Base-by-base conservation (phyloP, 768 basidiomycete species). In the Calocybe indica region DNA sequence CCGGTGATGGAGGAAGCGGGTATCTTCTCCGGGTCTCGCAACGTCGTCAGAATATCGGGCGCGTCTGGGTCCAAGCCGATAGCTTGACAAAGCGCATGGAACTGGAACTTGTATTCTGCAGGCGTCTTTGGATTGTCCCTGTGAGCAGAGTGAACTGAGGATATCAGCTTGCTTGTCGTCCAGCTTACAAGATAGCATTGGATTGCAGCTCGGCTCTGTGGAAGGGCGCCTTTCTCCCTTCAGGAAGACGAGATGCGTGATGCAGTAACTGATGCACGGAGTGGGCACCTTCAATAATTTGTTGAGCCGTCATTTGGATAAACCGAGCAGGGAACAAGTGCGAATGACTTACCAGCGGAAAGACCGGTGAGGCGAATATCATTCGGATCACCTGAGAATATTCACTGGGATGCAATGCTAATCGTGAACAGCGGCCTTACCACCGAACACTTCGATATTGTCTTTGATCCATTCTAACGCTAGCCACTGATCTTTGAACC, bases 401-500 rank as follows among this genome's bases (percentile, higher is more conserved):
- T 33, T 34, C 14, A 11, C 48, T 37, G 45, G 37, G 8, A 45
- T 9, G 7, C n/a, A 10, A 33, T 36, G 30, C 31, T 13, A 12
- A 5, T 10, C 3, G 46, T n/a, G 15, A 22, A 37, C n/a, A 0
- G 15, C 1, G 5, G 12, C 30, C 66, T 45, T 57, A 79, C 86
- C 88, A 62, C 87, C 88, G 52, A 89, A 90, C 0, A 67, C 65
- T 35, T 61, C 61, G 14, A 90, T 86, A 54, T 89, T 85, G 12
- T 75, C 75, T 40, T 69, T 76, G 22, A 89, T 67, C 86, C 87
- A 89, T 54, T 76, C 67, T n/a, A 89, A 57, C 1, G 81, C 87
- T 13, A 85, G 57, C 87, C 87, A 89, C 55, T 86, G 85, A 56
- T 90, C 88, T 62, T 88, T 89, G 69, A 90, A 90, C 1, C 88